Conservation (phyloP, 2,329 filamentous ascomycete genomes). For the Zymoseptoria passerinii region DNA sequence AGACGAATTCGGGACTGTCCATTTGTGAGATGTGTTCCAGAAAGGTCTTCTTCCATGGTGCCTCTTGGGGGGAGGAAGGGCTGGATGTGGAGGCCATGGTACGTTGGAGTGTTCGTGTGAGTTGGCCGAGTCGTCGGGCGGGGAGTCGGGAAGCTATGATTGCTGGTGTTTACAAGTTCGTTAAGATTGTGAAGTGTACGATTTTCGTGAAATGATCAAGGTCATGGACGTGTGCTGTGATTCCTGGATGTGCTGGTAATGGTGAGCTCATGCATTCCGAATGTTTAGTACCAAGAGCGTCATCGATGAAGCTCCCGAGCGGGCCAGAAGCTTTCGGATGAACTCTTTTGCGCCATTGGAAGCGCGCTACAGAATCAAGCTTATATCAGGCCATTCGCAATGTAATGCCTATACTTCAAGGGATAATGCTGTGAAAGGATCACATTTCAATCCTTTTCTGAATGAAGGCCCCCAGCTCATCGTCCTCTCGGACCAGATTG, state of each 20-base stretch:
- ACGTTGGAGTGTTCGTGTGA: slow-evolving; percentile 28
- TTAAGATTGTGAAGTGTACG: not conserved
- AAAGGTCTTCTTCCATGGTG: slow-evolving; percentile 47
- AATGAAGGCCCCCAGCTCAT: too few relatives aligned
- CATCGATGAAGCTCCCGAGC: not conserved
- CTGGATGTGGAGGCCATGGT: slow-evolving; percentile 41
- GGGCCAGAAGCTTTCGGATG: not conserved
- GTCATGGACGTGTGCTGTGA: not conserved
- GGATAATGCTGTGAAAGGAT: too few relatives aligned
- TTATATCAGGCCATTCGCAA: not conserved
- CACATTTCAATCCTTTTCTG: too few relatives aligned
- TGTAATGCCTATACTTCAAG: too few relatives aligned
- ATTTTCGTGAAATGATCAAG: not conserved
- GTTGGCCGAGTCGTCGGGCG: slow-evolving; percentile 31
- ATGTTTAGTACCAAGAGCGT: not conserved
- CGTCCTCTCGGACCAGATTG: too few relatives aligned
- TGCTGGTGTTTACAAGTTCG: slow-evolving; percentile 8
- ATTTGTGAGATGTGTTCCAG: slow-evolving; percentile 42
- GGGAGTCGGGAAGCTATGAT: slow-evolving; percentile 27
- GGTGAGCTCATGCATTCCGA: slow-evolving; percentile 6
- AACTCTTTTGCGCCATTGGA: not conserved
- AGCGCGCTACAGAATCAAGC: not conserved
- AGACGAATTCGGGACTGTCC: slow-evolving; percentile 43
- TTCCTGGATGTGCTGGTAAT: slow-evolving; percentile 6
- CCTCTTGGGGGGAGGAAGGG: slow-evolving; percentile 30